These are phyloP conservation scores for Hypoxylon sp. DNA, from an alignment of 2,329 filamentous ascomycete species.

Conservation along the genomic window DNA sequence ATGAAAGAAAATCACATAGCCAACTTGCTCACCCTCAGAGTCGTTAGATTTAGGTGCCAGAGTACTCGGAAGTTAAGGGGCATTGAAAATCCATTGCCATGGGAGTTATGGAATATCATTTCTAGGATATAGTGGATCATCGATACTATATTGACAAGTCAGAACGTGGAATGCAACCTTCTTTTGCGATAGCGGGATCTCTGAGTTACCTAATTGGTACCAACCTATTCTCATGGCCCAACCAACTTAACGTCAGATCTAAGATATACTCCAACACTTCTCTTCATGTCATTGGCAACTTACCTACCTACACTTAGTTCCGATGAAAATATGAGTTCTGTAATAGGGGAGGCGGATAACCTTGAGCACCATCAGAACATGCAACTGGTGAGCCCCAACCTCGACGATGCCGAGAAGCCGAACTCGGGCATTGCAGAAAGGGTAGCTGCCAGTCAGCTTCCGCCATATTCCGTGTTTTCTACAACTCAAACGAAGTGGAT, in stretches of 20 bases:
- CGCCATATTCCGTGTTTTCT: slow-evolving; percentile 14
- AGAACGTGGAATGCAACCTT: slow-evolving; percentile 1
- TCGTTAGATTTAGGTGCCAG: neutral
- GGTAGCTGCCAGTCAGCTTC: neutral
- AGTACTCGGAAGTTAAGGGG: neutral
- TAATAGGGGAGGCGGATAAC: neutral
- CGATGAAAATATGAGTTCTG: neutral
- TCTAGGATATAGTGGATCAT: neutral
- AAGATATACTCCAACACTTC: neutral
- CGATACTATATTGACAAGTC: neutral
- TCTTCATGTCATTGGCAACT: neutral
- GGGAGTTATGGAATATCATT: neutral
- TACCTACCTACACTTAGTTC: neutral
- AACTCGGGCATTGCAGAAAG: neutral
- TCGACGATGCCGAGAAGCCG: slow-evolving; percentile 11
- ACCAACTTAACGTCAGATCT: neutral
- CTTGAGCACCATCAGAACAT: neutral
- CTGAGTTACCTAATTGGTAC: slow-evolving; percentile 1
- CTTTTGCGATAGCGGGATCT: slow-evolving; percentile 1
- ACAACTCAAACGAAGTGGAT: slow-evolving; percentile 15
- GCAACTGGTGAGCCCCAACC: too few relatives aligned
- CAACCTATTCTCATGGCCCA: neutral
- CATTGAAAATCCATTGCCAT: neutral
- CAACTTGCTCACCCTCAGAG: neutral
- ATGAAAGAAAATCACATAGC: neutral